phyloP scores from a whole-genome alignment of 176 grass and related monocot genomes.

The Calamus simplicifolius region DNA sequence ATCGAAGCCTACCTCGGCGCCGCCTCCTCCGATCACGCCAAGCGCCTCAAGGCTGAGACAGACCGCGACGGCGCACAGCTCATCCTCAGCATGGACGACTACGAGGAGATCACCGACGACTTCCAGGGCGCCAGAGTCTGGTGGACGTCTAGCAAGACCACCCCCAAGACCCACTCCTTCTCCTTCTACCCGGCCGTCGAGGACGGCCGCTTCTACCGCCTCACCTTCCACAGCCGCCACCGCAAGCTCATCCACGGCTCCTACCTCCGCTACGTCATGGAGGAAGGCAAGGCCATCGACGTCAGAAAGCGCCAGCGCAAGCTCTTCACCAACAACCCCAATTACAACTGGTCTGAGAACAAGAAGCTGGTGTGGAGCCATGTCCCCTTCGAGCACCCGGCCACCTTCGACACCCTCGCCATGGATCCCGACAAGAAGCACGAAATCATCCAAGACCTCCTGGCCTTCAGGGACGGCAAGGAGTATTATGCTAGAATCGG shows the following conservation, averaged over 20 bases:
- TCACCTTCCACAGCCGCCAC: constrained; percentile 16
- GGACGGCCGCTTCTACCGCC: constrained; percentile 10
- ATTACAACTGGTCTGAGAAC: too few species aligned
- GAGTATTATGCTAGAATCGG: constrained; percentile 17
- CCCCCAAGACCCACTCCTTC: too few species aligned
- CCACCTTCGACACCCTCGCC: constrained; percentile 10
- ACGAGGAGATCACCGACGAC: constrained; percentile 3
- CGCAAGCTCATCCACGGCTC: background rate
- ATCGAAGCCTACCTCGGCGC: constrained; percentile 13
- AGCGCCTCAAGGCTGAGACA: background rate
- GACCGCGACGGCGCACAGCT: background rate
- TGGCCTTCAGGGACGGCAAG: background rate
- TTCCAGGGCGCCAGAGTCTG: constrained; percentile 5
- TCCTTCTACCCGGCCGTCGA: background rate
- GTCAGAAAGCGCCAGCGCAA: background rate
- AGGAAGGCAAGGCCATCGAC: background rate
- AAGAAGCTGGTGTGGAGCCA: background rate
- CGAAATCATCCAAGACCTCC: constrained; percentile 16
- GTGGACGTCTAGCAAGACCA: constrained; percentile 8
- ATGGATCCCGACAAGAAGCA: constrained; percentile 12
- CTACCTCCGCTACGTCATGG: background rate
- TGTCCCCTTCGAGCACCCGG: constrained; percentile 13
- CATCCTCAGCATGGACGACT: constrained; percentile 2
- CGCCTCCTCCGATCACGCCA: constrained; percentile 11
- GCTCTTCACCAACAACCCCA: constrained; percentile 11